A percentile compares a stretch with the other conserved stretches of the same genome.
Evolutionary conservation across 2,329 filamentous ascomycete genomes (phyloP).

Genomic region (Aspergillus piperis): DNA sequence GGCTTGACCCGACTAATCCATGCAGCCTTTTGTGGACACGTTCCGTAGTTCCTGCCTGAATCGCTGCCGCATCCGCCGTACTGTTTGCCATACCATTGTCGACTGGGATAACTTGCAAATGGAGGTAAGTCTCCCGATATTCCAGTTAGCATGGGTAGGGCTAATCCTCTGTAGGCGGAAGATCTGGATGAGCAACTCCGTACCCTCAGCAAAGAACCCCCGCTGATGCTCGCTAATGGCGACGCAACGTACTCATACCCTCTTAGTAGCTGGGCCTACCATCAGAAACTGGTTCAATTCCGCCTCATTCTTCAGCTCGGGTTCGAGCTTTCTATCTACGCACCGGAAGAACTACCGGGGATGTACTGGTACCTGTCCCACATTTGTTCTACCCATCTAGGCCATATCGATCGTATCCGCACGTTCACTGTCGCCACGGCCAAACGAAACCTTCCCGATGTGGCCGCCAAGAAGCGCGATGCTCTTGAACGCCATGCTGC

Average conservation of each 20-base stretch:
- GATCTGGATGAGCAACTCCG: constrained; percentile 71
- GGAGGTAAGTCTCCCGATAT: constrained; percentile 55
- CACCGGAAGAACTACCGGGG: constrained; percentile 75
- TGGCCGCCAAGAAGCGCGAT: constrained; percentile 17
- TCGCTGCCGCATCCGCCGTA: constrained; percentile 81
- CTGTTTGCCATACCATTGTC: constrained; percentile 77
- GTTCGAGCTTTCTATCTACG: constrained; percentile 90
- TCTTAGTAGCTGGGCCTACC: constrained; percentile 83
- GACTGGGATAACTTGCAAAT: constrained; percentile 83
- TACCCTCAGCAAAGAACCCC: constrained; percentile 60
- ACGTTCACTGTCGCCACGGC: constrained; percentile 56
- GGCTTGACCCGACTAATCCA: constrained; percentile 13
- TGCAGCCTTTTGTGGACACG: constrained; percentile 76
- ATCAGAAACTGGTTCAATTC: constrained; percentile 87
- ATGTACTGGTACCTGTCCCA: constrained; percentile 93
- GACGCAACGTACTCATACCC: constrained; percentile 68
- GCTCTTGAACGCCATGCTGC: constrained; percentile 32
- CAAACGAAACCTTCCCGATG: constrained; percentile 27
- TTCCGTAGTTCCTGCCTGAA: constrained; percentile 87
- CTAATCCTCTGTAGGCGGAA: constrained; percentile 52
- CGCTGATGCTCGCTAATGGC: constrained; percentile 55
- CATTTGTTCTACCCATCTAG: constrained; percentile 66
- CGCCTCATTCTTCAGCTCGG: constrained; percentile 86
- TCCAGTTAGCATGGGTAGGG: background rate
- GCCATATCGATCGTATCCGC: constrained; percentile 73